These are phyloP conservation scores for Cicer arietinum DNA, from an alignment of 306 rosid genomes.

Conservation along the genomic window DNA sequence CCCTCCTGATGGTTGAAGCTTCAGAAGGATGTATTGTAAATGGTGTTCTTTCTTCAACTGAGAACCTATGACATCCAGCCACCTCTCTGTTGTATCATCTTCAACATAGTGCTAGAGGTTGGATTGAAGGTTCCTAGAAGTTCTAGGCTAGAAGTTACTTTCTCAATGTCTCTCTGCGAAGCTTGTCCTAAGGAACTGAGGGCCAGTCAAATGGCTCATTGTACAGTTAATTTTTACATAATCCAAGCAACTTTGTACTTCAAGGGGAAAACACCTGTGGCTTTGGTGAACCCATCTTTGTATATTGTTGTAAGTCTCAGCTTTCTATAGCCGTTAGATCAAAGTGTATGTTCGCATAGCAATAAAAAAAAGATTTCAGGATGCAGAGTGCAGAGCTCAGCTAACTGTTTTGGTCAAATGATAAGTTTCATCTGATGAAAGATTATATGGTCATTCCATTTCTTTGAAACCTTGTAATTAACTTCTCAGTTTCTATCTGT, in stretches of 20 bases:
- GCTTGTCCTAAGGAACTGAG: slow-evolving; percentile 39
- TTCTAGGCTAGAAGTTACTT: slow-evolving; percentile 42
- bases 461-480: neutral
- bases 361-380: slow-evolving; percentile 37
- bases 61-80: slow-evolving; percentile 61
- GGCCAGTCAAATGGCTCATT: slow-evolving; percentile 52
- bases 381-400: slow-evolving; percentile 3
- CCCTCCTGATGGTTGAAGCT: slow-evolving; percentile 56
- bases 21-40: slow-evolving; percentile 27
- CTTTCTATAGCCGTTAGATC: slow-evolving; percentile 40
- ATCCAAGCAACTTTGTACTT: slow-evolving; percentile 45
- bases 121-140: slow-evolving; percentile 63
- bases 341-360: slow-evolving; percentile 42
- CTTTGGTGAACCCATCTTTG: slow-evolving; percentile 51
- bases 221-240: slow-evolving; percentile 63
- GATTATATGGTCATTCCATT: neutral
- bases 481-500: neutral
- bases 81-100: slow-evolving; percentile 34
- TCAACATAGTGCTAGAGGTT: slow-evolving; percentile 46
- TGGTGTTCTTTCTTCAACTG: slow-evolving; percentile 30
- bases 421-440: neutral
- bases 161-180: slow-evolving; percentile 41
- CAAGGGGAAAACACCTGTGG: slow-evolving; percentile 28
- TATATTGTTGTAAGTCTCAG: slow-evolving; percentile 47
- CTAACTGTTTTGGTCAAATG: neutral